These are phyloP conservation scores for Microglena sp. DNA, from an alignment of 139 green algal genomes.

Conservation along the genomic window DNA sequence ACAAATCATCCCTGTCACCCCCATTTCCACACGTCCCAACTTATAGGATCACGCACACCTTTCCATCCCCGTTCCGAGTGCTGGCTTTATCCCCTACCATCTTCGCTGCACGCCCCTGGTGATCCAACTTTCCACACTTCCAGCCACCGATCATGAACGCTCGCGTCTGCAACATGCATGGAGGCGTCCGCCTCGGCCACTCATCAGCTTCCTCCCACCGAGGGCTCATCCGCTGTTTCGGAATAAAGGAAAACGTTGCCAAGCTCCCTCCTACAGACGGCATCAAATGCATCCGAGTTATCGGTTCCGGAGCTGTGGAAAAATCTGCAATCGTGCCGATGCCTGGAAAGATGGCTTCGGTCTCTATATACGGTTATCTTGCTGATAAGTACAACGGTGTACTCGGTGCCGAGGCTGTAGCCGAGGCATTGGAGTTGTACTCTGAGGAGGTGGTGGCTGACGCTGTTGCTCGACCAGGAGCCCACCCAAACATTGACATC, in stretches of 20 bases:
- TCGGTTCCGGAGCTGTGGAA: slow-evolving; percentile 1
- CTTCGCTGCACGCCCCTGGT: no score
- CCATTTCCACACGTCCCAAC: no score
- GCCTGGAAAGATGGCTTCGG: slow-evolving; percentile 3
- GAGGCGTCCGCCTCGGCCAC: no score
- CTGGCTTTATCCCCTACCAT: no score
- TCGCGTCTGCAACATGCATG: no score
- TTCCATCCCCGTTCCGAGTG: no score
- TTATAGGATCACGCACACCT: no score
- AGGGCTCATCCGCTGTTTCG: background rate
- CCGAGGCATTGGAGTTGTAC: background rate
- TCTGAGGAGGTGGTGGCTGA: slow-evolving; percentile 1
- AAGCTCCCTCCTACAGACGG: background rate
- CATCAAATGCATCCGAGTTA: background rate
- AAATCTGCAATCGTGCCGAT: background rate
- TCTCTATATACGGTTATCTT: slow-evolving; percentile 2
- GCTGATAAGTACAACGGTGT: background rate
- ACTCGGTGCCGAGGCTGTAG: background rate
- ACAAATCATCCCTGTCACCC: no score
- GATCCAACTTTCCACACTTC: no score
- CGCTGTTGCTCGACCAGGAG: background rate
- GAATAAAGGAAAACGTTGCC: slow-evolving; percentile 10
- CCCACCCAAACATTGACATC: slow-evolving; percentile 6
- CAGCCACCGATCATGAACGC: no score
- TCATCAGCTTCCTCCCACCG: no score